Conservation (phyloP, 495 filamentous ascomycete genomes). For the Penicillium longicatenatum region DNA sequence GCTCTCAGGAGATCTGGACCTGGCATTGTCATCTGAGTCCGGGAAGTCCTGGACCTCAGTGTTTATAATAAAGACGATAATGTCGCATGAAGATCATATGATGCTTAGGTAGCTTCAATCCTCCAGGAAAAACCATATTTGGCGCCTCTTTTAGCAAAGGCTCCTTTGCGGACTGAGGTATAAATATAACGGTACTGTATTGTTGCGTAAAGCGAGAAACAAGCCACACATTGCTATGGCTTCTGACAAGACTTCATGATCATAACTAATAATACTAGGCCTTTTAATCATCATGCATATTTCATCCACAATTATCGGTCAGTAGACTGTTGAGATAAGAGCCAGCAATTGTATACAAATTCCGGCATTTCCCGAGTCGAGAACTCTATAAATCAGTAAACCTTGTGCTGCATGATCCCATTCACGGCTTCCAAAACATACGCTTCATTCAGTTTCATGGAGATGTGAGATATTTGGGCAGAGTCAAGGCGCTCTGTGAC, state of each 20-base stretch:
- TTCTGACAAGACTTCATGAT: constrained; percentile 1
- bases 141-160: neutral
- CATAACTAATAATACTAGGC: neutral
- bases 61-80: neutral
- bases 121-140: neutral
- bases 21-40: neutral
- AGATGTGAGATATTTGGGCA: neutral
- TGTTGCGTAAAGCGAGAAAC: constrained; percentile 5
- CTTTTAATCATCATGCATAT: neutral
- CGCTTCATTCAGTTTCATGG: neutral
- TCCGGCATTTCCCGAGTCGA: neutral
- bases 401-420: neutral
- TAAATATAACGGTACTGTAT: neutral
- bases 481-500: constrained; percentile 1
- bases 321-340: neutral
- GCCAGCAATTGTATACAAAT: neutral
- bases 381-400: constrained; percentile 1
- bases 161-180: constrained; percentile 7
- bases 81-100: neutral
- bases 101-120: neutral
- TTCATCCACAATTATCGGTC: neutral
- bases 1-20: constrained; percentile 1
- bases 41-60: neutral
- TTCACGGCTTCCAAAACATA: neutral
- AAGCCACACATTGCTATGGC: constrained; percentile 1